Conservation (phyloP, 345 rosid species). For the Pugionium dolabratum region DNA sequence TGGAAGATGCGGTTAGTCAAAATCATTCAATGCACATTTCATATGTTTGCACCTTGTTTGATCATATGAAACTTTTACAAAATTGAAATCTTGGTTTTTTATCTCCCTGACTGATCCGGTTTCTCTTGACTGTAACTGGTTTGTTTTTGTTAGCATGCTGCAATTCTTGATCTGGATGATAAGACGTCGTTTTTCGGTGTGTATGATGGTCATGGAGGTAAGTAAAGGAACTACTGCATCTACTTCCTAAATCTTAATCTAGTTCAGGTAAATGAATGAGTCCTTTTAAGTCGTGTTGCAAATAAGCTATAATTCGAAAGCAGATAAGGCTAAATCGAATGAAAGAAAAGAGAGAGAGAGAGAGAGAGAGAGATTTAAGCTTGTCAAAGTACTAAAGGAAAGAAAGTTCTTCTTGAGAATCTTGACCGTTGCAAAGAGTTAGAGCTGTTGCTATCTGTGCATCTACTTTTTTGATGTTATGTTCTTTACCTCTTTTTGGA, state of each 20-base stretch:
- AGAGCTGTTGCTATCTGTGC: neutral
- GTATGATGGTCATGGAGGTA: constrained; percentile 92
- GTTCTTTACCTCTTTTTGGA: neutral
- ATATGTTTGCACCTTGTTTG: neutral
- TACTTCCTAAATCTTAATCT: neutral
- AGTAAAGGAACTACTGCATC: constrained; percentile 16
- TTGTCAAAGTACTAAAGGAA: neutral
- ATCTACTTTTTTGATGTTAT: neutral
- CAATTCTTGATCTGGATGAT: constrained; percentile 61
- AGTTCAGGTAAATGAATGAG: neutral
- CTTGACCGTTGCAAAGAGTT: neutral
- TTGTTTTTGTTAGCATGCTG: constrained; percentile 56
- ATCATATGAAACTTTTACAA: neutral
- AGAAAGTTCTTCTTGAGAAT: neutral
- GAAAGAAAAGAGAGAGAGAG: neutral
- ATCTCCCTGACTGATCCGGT: neutral
- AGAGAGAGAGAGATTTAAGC: neutral
- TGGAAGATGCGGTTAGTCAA: constrained; percentile 87
- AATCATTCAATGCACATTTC: neutral
- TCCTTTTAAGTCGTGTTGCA: neutral
- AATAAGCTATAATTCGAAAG: neutral
- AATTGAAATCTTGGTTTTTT: constrained; percentile 8
- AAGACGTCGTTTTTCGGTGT: constrained; percentile 80
- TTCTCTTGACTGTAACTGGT: neutral
- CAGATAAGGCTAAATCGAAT: neutral